Percentiles rank a stretch among this genome's conserved stretches.
These are phyloP conservation scores for Epithemia pelagica DNA, from an alignment of 108 stramenopile genomes.

Conservation along the genomic window DNA sequence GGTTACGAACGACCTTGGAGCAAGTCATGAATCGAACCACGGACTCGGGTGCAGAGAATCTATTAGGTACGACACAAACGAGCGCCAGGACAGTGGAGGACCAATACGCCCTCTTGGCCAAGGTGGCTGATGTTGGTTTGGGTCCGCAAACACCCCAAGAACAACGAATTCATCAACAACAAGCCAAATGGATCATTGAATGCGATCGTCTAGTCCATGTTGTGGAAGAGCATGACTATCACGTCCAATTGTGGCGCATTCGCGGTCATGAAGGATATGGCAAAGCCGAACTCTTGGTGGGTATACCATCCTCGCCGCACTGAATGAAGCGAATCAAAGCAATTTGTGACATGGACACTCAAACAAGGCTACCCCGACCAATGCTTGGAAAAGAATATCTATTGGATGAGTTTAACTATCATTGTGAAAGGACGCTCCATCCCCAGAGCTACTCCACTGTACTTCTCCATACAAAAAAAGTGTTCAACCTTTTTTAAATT, in stretches of 20 bases:
- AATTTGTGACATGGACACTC: no score
- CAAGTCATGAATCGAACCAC: not conserved
- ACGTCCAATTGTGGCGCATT: slow-evolving; percentile 32
- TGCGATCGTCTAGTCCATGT: slow-evolving; percentile 28
- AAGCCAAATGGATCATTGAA: slow-evolving; percentile 39
- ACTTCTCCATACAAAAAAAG: no score
- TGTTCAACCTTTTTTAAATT: no score
- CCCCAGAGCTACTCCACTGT: no score
- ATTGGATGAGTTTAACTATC: no score
- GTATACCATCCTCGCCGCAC: slow-evolving; percentile 10
- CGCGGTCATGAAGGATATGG: slow-evolving; percentile 37
- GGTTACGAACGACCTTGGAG: slow-evolving; percentile 20
- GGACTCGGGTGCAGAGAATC: not conserved
- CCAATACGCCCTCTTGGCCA: slow-evolving; percentile 12
- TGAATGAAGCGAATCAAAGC: not conserved
- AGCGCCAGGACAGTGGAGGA: not conserved
- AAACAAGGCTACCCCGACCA: no score
- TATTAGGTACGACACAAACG: not conserved
- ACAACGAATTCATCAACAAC: slow-evolving; percentile 31
- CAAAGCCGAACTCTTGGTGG: slow-evolving; percentile 38
- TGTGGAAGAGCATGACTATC: slow-evolving; percentile 23
- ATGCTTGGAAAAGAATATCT: no score
- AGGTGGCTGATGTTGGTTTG: slow-evolving; percentile 42
- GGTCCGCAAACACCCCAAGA: slow-evolving; percentile 39
- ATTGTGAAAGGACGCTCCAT: no score